phyloP scores from a whole-genome alignment of 371 early-diverging fungal genomes.

The Fennellomyces sp. region DNA sequence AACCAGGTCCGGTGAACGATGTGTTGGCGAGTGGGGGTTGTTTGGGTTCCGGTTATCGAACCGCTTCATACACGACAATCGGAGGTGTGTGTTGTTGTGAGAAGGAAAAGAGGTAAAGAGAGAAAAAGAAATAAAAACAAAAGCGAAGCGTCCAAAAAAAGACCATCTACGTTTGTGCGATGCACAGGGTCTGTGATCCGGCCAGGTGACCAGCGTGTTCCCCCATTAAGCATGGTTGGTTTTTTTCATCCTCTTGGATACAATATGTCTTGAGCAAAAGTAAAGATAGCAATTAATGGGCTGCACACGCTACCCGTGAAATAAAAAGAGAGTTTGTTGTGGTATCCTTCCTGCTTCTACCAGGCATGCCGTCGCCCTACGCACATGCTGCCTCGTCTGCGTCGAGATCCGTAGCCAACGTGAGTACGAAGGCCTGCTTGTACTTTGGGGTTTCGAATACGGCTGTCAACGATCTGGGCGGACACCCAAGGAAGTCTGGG shows the following conservation, averaged over 20 bases:
- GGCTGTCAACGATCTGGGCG: constrained; percentile 73
- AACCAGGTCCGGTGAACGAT: constrained; percentile 19
- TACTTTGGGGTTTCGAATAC: constrained; percentile 84
- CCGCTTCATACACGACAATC: neutral
- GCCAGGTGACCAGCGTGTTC: neutral
- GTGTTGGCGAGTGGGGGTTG: constrained; percentile 26
- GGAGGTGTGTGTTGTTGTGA: neutral
- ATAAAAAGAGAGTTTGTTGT: neutral
- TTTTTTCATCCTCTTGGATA: too few relatives aligned
- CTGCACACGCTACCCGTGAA: neutral
- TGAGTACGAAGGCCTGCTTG: constrained; percentile 54
- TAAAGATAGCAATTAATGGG: neutral
- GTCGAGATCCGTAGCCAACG: constrained; percentile 30
- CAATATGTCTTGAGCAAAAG: too few relatives aligned
- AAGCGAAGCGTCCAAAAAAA: constrained; percentile 3
- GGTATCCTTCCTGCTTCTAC: neutral
- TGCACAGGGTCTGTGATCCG: constrained; percentile 4
- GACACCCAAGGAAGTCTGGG: constrained; percentile 91
- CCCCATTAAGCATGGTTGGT: too few relatives aligned
- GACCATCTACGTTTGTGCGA: neutral
- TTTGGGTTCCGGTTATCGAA: neutral
- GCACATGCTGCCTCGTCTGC: constrained; percentile 28
- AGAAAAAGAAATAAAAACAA: neutral
- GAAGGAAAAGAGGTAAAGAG: neutral
- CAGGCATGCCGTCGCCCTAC: constrained; percentile 14